Percentiles rank a stretch among this genome's conserved stretches.
phyloP scores from a whole-genome alignment of 306 rosid genomes.

The Arachis stenosperma region DNA sequence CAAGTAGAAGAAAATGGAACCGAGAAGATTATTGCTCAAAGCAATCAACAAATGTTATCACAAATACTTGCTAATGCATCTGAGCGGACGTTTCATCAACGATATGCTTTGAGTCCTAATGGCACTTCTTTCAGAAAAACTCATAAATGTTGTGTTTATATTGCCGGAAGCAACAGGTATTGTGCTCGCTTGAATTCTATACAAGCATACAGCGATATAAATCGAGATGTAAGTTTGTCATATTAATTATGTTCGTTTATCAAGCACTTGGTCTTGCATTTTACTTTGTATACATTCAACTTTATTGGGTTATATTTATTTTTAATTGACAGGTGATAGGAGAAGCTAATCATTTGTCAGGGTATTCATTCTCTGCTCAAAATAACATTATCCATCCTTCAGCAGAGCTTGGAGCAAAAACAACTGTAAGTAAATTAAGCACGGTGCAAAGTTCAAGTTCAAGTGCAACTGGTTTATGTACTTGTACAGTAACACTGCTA shows the following conservation, averaged over 20 bases:
- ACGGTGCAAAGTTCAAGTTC: background rate
- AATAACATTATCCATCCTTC: conserved; percentile 83
- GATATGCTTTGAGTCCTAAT: conserved; percentile 51
- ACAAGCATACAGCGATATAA: conserved; percentile 88
- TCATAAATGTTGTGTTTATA: conserved; percentile 96
- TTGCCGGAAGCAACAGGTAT: conserved; percentile 76
- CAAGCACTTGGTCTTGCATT: conserved; percentile 17
- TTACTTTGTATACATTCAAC: conserved; percentile 20
- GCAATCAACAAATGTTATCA: conserved; percentile 64
- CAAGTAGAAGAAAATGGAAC: conserved; percentile 81
- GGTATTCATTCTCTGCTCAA: conserved; percentile 89
- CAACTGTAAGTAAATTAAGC: conserved; percentile 75
- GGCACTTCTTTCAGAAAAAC: conserved; percentile 55
- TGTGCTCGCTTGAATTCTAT: conserved; percentile 86
- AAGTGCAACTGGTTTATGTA: background rate
- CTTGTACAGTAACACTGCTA: conserved; percentile 2
- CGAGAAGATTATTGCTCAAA: conserved; percentile 64
- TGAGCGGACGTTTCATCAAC: conserved; percentile 71
- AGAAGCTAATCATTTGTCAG: conserved; percentile 85
- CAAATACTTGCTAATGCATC: conserved; percentile 83
- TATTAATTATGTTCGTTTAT: conserved; percentile 18
- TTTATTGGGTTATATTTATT: conserved; percentile 31
- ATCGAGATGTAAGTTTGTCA: conserved; percentile 82
- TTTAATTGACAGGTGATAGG: conserved; percentile 71
- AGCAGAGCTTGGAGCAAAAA: conserved; percentile 87